phyloP scores from a whole-genome alignment of 768 basidiomycete species.

The Boletus pseudo-olivaceus region DNA sequence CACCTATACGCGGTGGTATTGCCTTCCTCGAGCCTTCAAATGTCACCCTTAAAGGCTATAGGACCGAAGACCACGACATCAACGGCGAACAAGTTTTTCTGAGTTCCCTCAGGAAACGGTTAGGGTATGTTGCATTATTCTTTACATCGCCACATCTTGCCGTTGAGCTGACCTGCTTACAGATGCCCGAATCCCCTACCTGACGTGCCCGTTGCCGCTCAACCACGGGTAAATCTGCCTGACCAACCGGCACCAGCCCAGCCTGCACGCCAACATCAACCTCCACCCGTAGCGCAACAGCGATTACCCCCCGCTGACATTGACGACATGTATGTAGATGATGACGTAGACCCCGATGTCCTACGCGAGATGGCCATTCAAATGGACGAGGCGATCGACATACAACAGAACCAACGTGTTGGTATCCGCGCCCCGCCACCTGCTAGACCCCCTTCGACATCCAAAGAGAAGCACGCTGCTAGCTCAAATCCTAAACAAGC shows the following conservation, averaged over 20 bases:
- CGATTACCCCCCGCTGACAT: slow-evolving; percentile 13
- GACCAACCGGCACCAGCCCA: slow-evolving; percentile 18
- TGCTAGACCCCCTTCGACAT: neutral
- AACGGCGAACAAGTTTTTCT: slow-evolving; percentile 59
- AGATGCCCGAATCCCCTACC: slow-evolving; percentile 28
- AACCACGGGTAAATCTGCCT: slow-evolving; percentile 8
- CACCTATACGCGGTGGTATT: slow-evolving; percentile 63
- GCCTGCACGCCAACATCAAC: slow-evolving; percentile 11
- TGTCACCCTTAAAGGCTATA: slow-evolving; percentile 56
- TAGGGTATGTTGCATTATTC: slow-evolving; percentile 54
- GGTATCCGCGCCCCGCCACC: neutral
- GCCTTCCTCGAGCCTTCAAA: slow-evolving; percentile 74
- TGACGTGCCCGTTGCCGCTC: slow-evolving; percentile 8
- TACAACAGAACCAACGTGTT: neutral
- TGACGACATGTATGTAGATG: slow-evolving; percentile 25
- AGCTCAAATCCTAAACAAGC: neutral
- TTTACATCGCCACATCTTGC: neutral
- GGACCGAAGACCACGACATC: slow-evolving; percentile 61
- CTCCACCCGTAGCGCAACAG: slow-evolving; percentile 1
- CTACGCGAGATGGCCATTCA: slow-evolving; percentile 21
- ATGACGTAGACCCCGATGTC: slow-evolving; percentile 30
- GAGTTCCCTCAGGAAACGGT: slow-evolving; percentile 52
- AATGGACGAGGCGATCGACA: slow-evolving; percentile 13
- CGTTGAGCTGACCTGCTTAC: neutral
- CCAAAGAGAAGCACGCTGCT: slow-evolving; percentile 1